Evolutionary conservation across 306 rosid genomes (phyloP), one percentile per base, ranked within the genome.

Genomic region (Senna siamea): DNA sequence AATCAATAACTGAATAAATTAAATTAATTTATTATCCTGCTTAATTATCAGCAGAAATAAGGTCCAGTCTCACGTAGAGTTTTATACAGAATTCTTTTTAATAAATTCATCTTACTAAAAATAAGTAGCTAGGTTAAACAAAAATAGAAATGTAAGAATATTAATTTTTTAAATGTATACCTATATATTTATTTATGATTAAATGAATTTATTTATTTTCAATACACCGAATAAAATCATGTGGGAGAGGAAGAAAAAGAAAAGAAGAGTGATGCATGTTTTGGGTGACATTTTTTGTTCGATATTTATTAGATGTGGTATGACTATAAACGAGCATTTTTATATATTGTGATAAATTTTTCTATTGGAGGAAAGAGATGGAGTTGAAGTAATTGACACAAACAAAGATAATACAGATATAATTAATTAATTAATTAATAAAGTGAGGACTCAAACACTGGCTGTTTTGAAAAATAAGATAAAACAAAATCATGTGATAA

Each of bases 291-390:
- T 37, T 37, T 4, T 37, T 0, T 28, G 65, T 48, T 56, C 74
- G 74, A 72, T 78, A 73, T 79, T 79, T 79, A 57, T 66, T 79
- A 60, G 69, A 79, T 26, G 30, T 26, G 30, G 30, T 26, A 26
- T 26, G 30, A 26, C 30, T 26, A n/a, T n/a, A n/a, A n/a, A n/a
- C n/a, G n/a, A n/a, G n/a, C n/a, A n/a, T n/a, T n/a, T n/a, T 3
- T 26, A 26, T 26, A 26, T 26, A 26, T 26, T 54, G 76, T 79
- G 83, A 79, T 75, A 50, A 55, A 28, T 22, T 22, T 23, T 22
- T 18, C 10, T 10, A 10, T 26, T 11, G 12, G 23, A 8, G 3
- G 28, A 13, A 23, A 4, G 35, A 1, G 22, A 55, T 23, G 37
- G 61, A 55, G n/a, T 23, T 1, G 34, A 55, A 55, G 61, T 23